These are phyloP conservation scores for Mycena epipterygia DNA, from an alignment of 768 basidiomycete genomes.

Conservation along the genomic window DNA sequence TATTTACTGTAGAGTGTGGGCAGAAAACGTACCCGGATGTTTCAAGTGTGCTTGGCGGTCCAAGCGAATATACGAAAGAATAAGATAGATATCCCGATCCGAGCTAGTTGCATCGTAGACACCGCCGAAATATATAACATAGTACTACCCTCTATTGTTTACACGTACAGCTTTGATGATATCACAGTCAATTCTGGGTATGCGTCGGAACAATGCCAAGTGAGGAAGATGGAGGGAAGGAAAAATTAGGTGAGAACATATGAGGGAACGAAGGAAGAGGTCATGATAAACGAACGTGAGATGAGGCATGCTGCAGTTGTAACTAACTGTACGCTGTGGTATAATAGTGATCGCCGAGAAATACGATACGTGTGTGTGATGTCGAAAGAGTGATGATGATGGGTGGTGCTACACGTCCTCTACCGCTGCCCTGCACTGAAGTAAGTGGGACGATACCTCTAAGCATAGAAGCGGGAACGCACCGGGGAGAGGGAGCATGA, in stretches of 20 bases:
- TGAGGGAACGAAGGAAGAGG: background rate
- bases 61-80: background rate
- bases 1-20: background rate
- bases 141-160: slow-evolving; percentile 37
- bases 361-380: slow-evolving; percentile 36
- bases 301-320: slow-evolving; percentile 27
- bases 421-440: slow-evolving; percentile 25
- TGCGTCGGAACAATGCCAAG: slow-evolving; percentile 36
- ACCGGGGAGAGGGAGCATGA: slow-evolving; percentile 32
- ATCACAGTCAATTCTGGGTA: slow-evolving; percentile 40
- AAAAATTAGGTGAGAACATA: slow-evolving; percentile 22
- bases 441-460: background rate
- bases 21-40: no score
- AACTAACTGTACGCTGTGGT: slow-evolving; percentile 32
- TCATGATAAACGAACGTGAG: slow-evolving; percentile 36
- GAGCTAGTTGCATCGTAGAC: background rate
- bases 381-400: slow-evolving; percentile 37
- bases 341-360: slow-evolving; percentile 27
- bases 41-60: no score
- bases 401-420: slow-evolving; percentile 32
- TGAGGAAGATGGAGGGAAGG: slow-evolving; percentile 11
- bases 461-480: background rate
- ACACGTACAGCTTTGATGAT: slow-evolving; percentile 36
- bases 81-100: no score
- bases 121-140: slow-evolving; percentile 29